These are phyloP conservation scores for Porpolomopsis calyptriformis DNA, from an alignment of 768 basidiomycete species.

Conservation along the genomic window DNA sequence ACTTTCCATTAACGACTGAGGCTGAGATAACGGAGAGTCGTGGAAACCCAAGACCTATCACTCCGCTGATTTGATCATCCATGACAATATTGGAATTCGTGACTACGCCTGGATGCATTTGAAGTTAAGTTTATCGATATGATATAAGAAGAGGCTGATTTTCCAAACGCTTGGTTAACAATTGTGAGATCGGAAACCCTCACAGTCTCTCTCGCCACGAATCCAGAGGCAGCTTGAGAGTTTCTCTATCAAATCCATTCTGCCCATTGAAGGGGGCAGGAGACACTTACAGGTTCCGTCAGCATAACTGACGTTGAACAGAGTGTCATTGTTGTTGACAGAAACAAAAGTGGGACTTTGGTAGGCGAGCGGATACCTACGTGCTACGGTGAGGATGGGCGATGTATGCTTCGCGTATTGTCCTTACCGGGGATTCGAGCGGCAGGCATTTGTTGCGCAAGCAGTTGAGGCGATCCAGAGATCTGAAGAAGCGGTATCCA, in stretches of 20 bases:
- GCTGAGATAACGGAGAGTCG: slow-evolving; percentile 52
- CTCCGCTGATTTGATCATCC: slow-evolving; percentile 53
- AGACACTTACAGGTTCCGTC: slow-evolving; percentile 55
- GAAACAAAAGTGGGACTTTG: slow-evolving; percentile 52
- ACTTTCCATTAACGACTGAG: slow-evolving; percentile 20
- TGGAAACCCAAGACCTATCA: slow-evolving; percentile 69
- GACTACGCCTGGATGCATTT: slow-evolving; percentile 37
- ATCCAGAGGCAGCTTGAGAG: slow-evolving; percentile 50
- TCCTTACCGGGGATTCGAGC: slow-evolving; percentile 33
- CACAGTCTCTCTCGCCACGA: slow-evolving; percentile 58
- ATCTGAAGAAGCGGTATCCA: slow-evolving; percentile 70
- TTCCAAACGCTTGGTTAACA: slow-evolving; percentile 58
- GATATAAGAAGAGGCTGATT: slow-evolving; percentile 11
- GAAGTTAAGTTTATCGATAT: slow-evolving; percentile 4
- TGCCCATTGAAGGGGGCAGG: neutral
- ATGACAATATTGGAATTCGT: slow-evolving; percentile 54
- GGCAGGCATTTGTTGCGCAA: slow-evolving; percentile 48
- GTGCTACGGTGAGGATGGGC: neutral
- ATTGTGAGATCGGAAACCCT: slow-evolving; percentile 49
- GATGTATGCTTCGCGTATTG: neutral
- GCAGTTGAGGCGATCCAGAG: slow-evolving; percentile 60
- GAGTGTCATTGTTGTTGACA: slow-evolving; percentile 51
- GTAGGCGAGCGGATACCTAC: slow-evolving; percentile 55
- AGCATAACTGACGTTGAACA: slow-evolving; percentile 50
- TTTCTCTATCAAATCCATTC: neutral